Evolutionary conservation across 352 stramenopile species (phyloP), one percentile per base, ranked within the genome.

Genomic region (Phytopythium oedochilum): DNA sequence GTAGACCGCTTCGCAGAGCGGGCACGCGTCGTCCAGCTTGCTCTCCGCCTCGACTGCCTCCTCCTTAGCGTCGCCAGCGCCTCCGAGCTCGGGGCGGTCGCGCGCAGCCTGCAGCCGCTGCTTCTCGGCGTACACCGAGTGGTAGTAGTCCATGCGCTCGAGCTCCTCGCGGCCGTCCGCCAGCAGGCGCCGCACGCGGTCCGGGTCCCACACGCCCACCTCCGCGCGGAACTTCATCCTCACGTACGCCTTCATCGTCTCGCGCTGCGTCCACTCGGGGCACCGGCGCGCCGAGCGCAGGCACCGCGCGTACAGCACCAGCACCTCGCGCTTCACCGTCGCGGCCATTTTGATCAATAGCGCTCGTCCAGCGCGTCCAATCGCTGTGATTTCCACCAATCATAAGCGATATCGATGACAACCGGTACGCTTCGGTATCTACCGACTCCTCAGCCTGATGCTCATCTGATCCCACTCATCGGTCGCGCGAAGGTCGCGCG

Each of bases 141-240:
- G 85, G 55, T 89, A 95, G 57, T 93, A 95, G 32, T 93, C 72
- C 85, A 95, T 95, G 22, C 75, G 83, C 34, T 86, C 73, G 22
- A 95, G 74, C 55, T 95, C 83, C 60, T 95, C 85, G 23, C 56
- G 63, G 10, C 65, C 81, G 40, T 95, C 81, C 18, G 64, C 70
- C 44, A 95, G 44, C 48, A 93, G 43, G 22, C 60, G 55, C 31
- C 61, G 66, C 39, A 95, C 75, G 15, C 75, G 74, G 18, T 78
- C 71, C 35, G 68, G 63, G 59, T 95, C 81, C 29, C 71, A 60
- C 34, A 73, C 70, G 17, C 42, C 55, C 49, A 65, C 48, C 53
- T 91, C 78, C 40, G 78, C 68, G 3, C 76, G 75, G 32, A 95
- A 93, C 64, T 90, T 92, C 68, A 92, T 82, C 49, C 64, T 51